Conservation (phyloP, 2,329 filamentous ascomycete species). For the Purpureocillium lavendulum region DNA sequence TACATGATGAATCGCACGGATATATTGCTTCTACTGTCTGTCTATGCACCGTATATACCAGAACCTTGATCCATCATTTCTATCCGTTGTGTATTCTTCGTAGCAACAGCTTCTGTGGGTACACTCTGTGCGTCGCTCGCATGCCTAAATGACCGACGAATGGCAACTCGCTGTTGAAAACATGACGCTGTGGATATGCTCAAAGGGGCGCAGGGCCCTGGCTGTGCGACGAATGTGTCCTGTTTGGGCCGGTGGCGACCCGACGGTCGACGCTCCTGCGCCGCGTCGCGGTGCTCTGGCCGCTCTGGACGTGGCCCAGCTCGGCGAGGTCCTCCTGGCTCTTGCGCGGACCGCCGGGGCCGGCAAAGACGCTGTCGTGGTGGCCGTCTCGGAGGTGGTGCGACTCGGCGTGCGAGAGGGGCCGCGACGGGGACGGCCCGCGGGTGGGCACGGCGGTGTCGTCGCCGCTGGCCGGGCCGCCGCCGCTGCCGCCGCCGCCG, state of each 20-base stretch:
- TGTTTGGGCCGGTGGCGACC: constrained; percentile 6
- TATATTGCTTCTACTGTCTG: not conserved
- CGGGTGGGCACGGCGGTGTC: constrained; percentile 8
- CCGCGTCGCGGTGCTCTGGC: constrained; percentile 20
- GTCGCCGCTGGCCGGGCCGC: constrained; percentile 9
- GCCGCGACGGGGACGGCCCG: constrained; percentile 1
- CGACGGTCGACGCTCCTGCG: constrained; percentile 14
- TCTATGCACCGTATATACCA: no score
- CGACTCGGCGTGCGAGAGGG: constrained; percentile 3
- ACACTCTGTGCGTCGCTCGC: no score
- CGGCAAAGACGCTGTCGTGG: constrained; percentile 16
- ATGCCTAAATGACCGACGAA: no score
- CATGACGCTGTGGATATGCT: not conserved
- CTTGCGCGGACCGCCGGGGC: constrained; percentile 17
- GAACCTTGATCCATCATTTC: no score
- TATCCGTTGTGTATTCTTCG: no score
- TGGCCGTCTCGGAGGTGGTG: constrained; percentile 6
- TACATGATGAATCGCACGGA: no score
- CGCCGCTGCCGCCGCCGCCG: constrained; percentile 8
- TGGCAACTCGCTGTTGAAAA: no score
- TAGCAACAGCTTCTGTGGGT: no score
- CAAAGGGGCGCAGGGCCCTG: no score
- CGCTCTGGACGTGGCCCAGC: constrained; percentile 19
- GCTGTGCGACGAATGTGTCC: no score
- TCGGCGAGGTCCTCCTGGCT: constrained; percentile 26